Evolutionary conservation across 805 yeast genomes (phyloP), one percentile per base, ranked within the genome.

Genomic region (Candida lessepsii): DNA sequence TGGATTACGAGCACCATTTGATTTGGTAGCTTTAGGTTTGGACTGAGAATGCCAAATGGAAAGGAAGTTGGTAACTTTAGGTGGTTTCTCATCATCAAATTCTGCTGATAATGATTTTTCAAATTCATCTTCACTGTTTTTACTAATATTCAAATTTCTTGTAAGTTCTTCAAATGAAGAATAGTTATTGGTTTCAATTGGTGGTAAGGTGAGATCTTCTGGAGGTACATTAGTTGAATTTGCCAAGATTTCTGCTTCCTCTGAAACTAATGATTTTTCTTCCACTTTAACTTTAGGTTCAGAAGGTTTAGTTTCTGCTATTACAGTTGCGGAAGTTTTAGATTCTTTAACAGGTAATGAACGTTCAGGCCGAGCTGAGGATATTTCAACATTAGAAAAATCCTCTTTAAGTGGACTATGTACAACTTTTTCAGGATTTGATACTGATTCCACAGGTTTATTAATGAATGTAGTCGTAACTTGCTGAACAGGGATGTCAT

Each of bases 1-100:
- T 2, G 48, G 18, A 21, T 29, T 36, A 5, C 32, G 15, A 23
- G 33, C 4, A 15, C 25, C 10, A 25, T 32, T 23, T 23, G 27
- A 15, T 19, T 20, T 39, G 5, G 21, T 26, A 10, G 35, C 33
- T 21, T 47, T 52, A 31, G 51, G 41, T 26, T 48, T 52, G 17
- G 65, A 62, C 42, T 68, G 74, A 1, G 63, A 56, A 39, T 61
- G 73, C 75, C 75, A 70, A 20, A 70, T 70, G 3, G 71, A 60
- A 19, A 68, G 53, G 46, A 60, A 70, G 39, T 56, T 49, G 4
- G 47, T 39, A 1, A 61, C 53, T 21, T 54, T 50, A 2, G 42
- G 16, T 9, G 44, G 34, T 19, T 49, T 53, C 9, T 61, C 71
- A 6, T 39, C 49, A 30, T 68, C 73, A 41, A 65, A 54, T 35